These are phyloP conservation scores for Coffea canephora DNA, from an alignment of 257 asterid genomes.

Conservation along the genomic window DNA sequence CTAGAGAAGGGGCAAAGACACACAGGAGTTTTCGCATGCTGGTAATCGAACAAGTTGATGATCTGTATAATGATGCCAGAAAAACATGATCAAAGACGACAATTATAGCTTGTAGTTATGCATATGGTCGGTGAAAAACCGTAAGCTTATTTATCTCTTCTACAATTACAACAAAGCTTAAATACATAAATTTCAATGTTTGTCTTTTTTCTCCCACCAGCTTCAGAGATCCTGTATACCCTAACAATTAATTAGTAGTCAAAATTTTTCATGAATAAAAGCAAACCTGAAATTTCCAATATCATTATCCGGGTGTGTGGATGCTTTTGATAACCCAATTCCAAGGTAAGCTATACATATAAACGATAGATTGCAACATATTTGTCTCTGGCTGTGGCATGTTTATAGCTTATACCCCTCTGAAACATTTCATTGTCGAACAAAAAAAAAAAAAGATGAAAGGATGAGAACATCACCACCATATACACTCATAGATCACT, in stretches of 20 bases:
- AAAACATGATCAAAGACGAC: neutral
- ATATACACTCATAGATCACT: neutral
- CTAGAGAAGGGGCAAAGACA: constrained; percentile 11
- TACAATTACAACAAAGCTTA: neutral
- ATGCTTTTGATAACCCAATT: neutral
- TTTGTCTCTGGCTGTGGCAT: neutral
- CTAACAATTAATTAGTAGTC: neutral
- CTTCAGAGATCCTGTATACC: neutral
- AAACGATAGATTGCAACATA: neutral
- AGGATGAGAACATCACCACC: neutral
- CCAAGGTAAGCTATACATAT: neutral
- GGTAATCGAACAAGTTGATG: neutral
- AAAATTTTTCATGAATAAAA: neutral
- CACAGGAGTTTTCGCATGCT: neutral
- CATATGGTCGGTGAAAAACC: neutral
- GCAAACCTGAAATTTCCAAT: neutral
- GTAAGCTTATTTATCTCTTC: neutral
- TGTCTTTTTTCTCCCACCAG: no score
- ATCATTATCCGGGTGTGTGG: neutral
- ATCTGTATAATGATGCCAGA: neutral
- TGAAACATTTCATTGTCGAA: neutral
- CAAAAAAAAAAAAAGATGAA: no score
- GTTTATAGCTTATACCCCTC: neutral
- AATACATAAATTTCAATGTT: neutral
- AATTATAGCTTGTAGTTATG: neutral